Conservation (phyloP, 768 basidiomycete genomes). For the Tulasnella sp. region DNA sequence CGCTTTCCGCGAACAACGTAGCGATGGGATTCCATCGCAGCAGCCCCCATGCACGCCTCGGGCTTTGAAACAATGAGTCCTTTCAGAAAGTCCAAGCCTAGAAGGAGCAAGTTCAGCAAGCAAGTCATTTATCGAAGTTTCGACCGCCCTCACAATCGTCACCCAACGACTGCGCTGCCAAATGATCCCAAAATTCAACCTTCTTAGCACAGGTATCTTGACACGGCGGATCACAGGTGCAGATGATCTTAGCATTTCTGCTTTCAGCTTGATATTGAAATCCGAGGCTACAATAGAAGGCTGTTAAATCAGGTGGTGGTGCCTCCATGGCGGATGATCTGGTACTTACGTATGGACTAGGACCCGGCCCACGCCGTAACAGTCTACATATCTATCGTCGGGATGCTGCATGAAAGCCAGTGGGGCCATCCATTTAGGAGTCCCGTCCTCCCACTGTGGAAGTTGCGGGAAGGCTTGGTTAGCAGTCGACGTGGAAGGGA, state of each 20-base stretch:
- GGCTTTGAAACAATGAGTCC: background rate
- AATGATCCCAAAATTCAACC: background rate
- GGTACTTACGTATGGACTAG: background rate
- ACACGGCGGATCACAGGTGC: background rate
- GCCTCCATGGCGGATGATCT: background rate
- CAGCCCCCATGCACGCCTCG: background rate
- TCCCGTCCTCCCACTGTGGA: background rate
- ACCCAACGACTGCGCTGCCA: background rate
- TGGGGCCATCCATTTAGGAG: background rate
- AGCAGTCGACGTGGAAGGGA: background rate
- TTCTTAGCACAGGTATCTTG: background rate
- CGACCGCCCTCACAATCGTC: background rate
- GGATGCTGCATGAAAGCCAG: background rate
- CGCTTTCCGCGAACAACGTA: background rate
- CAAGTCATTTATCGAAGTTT: background rate
- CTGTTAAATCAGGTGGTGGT: background rate
- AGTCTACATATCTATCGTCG: background rate
- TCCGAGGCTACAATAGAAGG: background rate
- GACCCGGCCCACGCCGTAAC: background rate
- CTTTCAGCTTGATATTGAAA: background rate
- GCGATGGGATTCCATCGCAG: background rate
- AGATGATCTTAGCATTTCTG: background rate
- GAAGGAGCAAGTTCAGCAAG: background rate
- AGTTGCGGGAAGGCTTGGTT: background rate
- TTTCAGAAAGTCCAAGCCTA: background rate